Conservation (phyloP, 2,329 filamentous ascomycete genomes). For the Aspergillus fijiensis region DNA sequence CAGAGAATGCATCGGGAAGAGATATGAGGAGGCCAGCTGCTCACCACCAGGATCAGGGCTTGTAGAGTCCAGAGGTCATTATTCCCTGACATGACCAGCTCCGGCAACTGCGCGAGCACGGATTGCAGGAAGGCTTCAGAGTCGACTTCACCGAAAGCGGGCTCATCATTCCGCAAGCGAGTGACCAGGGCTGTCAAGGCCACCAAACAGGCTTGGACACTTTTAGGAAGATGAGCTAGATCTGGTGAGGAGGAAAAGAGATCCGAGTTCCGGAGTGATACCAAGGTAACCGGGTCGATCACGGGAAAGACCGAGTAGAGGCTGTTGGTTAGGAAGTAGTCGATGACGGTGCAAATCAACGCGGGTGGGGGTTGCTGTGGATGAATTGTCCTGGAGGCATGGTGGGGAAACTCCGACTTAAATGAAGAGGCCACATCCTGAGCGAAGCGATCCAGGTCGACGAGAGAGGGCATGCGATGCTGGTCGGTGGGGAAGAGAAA, state of each 20-base stretch:
- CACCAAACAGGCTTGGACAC: slow-evolving; percentile 19
- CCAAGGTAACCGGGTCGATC: slow-evolving; percentile 19
- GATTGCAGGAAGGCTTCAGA: slow-evolving; percentile 23
- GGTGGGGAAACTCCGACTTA: slow-evolving; percentile 4
- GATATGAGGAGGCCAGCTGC: neutral
- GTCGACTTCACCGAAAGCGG: slow-evolving; percentile 20
- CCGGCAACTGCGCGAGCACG: slow-evolving; percentile 20
- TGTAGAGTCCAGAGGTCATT: slow-evolving; percentile 24
- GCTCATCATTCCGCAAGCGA: slow-evolving; percentile 22
- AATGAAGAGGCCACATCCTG: slow-evolving; percentile 8
- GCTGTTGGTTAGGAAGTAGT: slow-evolving; percentile 20
- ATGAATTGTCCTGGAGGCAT: slow-evolving; percentile 1
- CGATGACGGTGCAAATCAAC: slow-evolving; percentile 18
- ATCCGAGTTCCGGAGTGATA: slow-evolving; percentile 15
- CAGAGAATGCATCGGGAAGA: neutral
- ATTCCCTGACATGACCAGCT: slow-evolving; percentile 20
- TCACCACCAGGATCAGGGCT: slow-evolving; percentile 23
- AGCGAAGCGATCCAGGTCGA: too few relatives aligned
- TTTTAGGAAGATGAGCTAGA: slow-evolving; percentile 10
- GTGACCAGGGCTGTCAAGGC: slow-evolving; percentile 28
- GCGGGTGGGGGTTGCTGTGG: neutral
- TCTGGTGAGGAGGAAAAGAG: slow-evolving; percentile 10
- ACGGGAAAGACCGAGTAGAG: slow-evolving; percentile 28
- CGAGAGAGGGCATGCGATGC: too few relatives aligned
- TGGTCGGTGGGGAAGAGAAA: neutral